phyloP scores from a whole-genome alignment of 495 filamentous ascomycete species.

The Aspergillus asperescens region DNA sequence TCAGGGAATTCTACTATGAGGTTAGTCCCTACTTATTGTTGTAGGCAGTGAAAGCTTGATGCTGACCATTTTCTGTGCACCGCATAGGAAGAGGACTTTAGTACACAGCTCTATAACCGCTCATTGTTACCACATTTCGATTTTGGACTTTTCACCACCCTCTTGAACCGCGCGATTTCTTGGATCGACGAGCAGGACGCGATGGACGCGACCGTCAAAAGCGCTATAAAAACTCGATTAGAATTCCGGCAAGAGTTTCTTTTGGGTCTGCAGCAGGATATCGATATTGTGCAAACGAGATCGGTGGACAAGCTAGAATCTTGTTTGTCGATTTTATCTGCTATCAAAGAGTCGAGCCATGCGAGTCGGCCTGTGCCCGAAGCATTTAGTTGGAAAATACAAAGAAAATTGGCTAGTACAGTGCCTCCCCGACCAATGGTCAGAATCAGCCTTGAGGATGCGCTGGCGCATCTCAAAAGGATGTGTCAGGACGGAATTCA shows the following conservation, averaged over 20 bases:
- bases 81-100: slow-evolving; percentile 87
- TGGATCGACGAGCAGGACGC: slow-evolving; percentile 46
- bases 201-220: slow-evolving; percentile 46
- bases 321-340: slow-evolving; percentile 43
- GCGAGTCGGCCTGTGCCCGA: slow-evolving; percentile 64
- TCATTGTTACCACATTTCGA: slow-evolving; percentile 63
- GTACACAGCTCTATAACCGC: slow-evolving; percentile 81
- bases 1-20: slow-evolving; percentile 80
- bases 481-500: slow-evolving; percentile 70
- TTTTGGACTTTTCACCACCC: slow-evolving; percentile 47
- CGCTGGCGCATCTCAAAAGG: slow-evolving; percentile 61
- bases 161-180: slow-evolving; percentile 55
- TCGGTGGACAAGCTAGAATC: slow-evolving; percentile 35
- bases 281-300: slow-evolving; percentile 36
- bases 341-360: slow-evolving; percentile 50
- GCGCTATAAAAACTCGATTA: slow-evolving; percentile 59
- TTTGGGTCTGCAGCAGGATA: slow-evolving; percentile 43
- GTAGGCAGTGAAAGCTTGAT: background rate
- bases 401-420: slow-evolving; percentile 82
- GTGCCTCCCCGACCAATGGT: slow-evolving; percentile 91
- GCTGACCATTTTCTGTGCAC: slow-evolving; percentile 5
- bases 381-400: slow-evolving; percentile 85
- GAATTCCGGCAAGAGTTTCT: slow-evolving; percentile 61
- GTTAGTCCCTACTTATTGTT: slow-evolving; percentile 37
- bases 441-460: slow-evolving; percentile 64